Base-by-base conservation (phyloP, 148 eudicot genomes). In the Linanthus parryae region DNA sequence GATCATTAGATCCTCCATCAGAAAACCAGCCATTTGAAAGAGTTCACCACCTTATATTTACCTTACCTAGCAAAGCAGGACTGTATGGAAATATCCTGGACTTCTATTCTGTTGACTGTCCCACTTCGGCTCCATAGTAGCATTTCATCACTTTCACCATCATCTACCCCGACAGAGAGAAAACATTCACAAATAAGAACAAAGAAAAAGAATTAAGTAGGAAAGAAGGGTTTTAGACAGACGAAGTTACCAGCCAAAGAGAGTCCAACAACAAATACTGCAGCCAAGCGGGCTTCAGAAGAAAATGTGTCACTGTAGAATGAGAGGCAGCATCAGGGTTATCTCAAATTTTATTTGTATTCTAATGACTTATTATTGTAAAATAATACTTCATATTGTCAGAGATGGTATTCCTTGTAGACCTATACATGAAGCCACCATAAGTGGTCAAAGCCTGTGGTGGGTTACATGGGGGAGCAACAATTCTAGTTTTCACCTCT, bases 141-240 rank as follows among this genome's bases (percentile, higher is more conserved):
- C 54, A 92, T 83, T 61, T 92, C 99, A 58, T 92, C 96, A 57
- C 99, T 92, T 69, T 88, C 99, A 52, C 96, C 91, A 58, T 92
- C 99, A 29, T 88, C 99, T 92, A 79, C 48, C 40, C 12, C 39
- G 40, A 48, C 15, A 53, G 59, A 44, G 30, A 54, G 13, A 6
- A 51, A 48, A 43, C 18, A 21, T 37, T 26, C 19, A 48, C 10
- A n/a, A 45, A n/a, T 7, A 15, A 19, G 24, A 4, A 15, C 11
- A 30, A 40, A 30, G 29, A 24, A 12, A 38, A 16, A 35, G 5
- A 42, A 14, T 19, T 2, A 26, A 12, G 28, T 7, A 11, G 49
- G 25, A 29, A 48, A 19, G 16, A 25, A 36, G 25, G 21, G 34
- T 37, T 10, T 35, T 56, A 21, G 9, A 52, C 3, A 17, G 31